Evolutionary conservation across 345 rosid genomes (phyloP).

Genomic region (Eucalyptus dawsonii): DNA sequence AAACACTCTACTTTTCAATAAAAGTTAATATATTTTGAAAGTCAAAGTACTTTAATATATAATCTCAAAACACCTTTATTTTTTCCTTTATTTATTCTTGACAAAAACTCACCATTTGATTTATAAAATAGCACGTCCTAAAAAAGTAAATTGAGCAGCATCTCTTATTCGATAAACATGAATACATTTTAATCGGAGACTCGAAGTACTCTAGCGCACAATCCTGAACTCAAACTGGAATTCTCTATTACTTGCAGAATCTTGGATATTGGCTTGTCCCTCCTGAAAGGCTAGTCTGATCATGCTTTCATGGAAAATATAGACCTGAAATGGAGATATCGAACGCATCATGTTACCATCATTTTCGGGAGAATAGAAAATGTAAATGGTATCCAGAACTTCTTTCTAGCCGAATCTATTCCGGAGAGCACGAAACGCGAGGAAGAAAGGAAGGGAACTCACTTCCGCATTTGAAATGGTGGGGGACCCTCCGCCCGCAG

Average conservation of each 20-base stretch:
- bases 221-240: neutral
- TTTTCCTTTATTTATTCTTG: neutral
- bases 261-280: neutral
- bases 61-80: fast-evolving
- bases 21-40: fast-evolving
- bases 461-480: neutral
- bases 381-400: neutral
- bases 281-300: neutral
- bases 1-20: neutral
- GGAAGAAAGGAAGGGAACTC: neutral
- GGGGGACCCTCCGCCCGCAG: neutral
- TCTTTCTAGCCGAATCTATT: neutral
- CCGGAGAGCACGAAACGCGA: neutral
- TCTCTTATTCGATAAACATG: neutral
- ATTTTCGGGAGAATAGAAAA: neutral
- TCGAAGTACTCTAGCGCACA: neutral
- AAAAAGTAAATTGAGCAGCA: neutral
- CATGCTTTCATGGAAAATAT: neutral
- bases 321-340: neutral
- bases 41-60: neutral
- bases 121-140: neutral
- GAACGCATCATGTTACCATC: neutral
- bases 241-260: neutral
- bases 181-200: neutral
- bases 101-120: neutral